Percentiles rank a stretch among this genome's conserved stretches.
phyloP scores from a whole-genome alignment of 179 eudicot genomes.

The Monotropa hypopitys region DNA sequence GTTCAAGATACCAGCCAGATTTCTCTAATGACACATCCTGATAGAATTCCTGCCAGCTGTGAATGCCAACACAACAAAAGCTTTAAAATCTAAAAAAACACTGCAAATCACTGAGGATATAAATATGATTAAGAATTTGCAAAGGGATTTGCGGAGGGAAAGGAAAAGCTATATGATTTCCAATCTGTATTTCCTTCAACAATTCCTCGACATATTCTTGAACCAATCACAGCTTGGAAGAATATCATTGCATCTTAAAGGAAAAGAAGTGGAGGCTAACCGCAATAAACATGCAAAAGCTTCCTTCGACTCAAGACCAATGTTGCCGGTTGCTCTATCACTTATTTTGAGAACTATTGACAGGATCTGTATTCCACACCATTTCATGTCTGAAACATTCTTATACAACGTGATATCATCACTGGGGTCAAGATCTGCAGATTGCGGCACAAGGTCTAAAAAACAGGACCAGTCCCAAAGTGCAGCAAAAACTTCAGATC shows the following conservation, averaged over 20 bases:
- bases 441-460: conserved; percentile 43
- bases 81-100: not conserved
- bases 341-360: conserved; percentile 49
- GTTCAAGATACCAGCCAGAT: conserved; percentile 65
- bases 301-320: conserved; percentile 42
- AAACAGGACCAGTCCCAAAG: conserved; percentile 88
- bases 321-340: conserved; percentile 31
- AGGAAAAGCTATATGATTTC: not conserved
- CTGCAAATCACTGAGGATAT: not conserved
- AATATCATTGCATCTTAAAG: conserved; percentile 1
- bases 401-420: conserved; percentile 21
- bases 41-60: conserved; percentile 79
- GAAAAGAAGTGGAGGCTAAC: conserved; percentile 29
- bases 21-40: conserved; percentile 70
- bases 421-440: conserved; percentile 19
- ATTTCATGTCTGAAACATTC: conserved; percentile 43
- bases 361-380: conserved; percentile 67
- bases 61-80: conserved; percentile 9
- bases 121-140: not conserved
- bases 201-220: not conserved
- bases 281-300: conserved; percentile 49
- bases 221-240: not conserved
- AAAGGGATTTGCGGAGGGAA: not conserved
- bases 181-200: not conserved
- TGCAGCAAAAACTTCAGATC: conserved; percentile 44